Base-by-base conservation (phyloP, 495 filamentous ascomycete genomes). In the Talaromyces adpressus region DNA sequence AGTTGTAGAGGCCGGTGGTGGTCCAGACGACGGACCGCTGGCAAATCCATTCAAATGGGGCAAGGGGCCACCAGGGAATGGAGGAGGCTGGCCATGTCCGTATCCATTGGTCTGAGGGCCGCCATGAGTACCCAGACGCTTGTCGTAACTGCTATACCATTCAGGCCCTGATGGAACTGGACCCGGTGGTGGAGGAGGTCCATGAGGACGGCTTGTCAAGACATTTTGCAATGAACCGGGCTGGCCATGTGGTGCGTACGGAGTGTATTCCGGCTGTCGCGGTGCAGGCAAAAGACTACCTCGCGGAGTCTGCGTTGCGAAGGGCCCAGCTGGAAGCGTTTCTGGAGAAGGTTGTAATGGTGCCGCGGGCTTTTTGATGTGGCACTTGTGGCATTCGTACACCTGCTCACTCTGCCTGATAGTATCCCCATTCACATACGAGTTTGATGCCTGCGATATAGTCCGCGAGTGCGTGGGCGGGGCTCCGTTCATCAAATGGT, bases 311-410 rank as follows among this genome's bases (percentile, higher is more conserved):
- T 25, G 52, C 22, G 52, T 27, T n/a, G 52, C 22, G 3, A 56
- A 56, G 16, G 52, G n/a, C 12, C 52, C 52, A 22, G 52, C 52
- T 14, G 52, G 27, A 27, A 29, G 52, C 11, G 52, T 56, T 9
- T 80, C 76, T 2, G 71, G 65, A 47, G 74, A 71, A 18, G 72
- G 68, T 59, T 74, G 73, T 29, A 65, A 29, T 39, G 57, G 72
- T 22, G 68, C 39, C 32, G 51, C 62, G 25, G 71, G 64, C 56
- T 75, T 75, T 67, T 79, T 80, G 54, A 82, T 63, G 65, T 82
- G 77, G 62, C 81, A 84, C 63, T 82, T 83, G 66, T 84, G 81
- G 64, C 81, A 84, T 67, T 81, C 78, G 32, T 76, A 78, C 3
- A 66, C 52, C 6, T 59, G 30, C 62, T 70, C 68, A 30, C 54